Evolutionary conservation across 805 yeast species (phyloP).

Genomic region (Middelhovenomyces tepae): DNA sequence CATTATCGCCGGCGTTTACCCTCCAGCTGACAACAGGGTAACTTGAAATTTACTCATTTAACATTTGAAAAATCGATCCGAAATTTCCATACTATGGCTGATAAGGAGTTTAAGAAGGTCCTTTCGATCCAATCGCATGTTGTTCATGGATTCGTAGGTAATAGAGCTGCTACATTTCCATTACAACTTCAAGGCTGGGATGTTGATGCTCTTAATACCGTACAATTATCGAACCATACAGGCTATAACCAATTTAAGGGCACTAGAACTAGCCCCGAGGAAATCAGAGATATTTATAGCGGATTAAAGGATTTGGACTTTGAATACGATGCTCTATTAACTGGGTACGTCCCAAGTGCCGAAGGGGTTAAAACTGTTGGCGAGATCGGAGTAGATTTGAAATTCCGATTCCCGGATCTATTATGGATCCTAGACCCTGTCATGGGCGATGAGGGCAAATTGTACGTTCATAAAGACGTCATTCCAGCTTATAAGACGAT

Average conservation of each 20-base stretch:
- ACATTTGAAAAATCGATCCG: too few relatives aligned
- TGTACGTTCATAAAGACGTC: conserved; percentile 56
- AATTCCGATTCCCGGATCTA: conserved; percentile 19
- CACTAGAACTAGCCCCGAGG: conserved; percentile 35
- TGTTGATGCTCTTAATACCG: conserved; percentile 82
- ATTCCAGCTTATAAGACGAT: conserved; percentile 51
- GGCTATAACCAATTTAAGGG: conserved; percentile 73
- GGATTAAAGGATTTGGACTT: conserved; percentile 48
- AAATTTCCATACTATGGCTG: too few relatives aligned
- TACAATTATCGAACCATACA: conserved; percentile 85
- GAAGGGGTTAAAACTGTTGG: conserved; percentile 46
- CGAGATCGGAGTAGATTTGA: conserved; percentile 31
- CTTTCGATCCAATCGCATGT: conserved; percentile 82
- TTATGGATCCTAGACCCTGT: conserved; percentile 82
- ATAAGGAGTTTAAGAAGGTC: too few relatives aligned
- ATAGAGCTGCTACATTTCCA: conserved; percentile 84
- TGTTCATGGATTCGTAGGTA: conserved; percentile 93
- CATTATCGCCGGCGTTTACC: too few relatives aligned
- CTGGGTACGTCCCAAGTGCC: conserved; percentile 72
- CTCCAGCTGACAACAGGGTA: too few relatives aligned
- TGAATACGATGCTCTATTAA: conserved; percentile 55
- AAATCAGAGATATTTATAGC: conserved; percentile 39
- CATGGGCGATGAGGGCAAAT: conserved; percentile 78
- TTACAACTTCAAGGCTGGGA: conserved; percentile 85
- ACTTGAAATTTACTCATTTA: too few relatives aligned